A percentile compares a stretch with the other conserved stretches of the same genome.
These are phyloP conservation scores for Phytophthora lateralis DNA, from an alignment of 352 stramenopile genomes.

Conservation along the genomic window DNA sequence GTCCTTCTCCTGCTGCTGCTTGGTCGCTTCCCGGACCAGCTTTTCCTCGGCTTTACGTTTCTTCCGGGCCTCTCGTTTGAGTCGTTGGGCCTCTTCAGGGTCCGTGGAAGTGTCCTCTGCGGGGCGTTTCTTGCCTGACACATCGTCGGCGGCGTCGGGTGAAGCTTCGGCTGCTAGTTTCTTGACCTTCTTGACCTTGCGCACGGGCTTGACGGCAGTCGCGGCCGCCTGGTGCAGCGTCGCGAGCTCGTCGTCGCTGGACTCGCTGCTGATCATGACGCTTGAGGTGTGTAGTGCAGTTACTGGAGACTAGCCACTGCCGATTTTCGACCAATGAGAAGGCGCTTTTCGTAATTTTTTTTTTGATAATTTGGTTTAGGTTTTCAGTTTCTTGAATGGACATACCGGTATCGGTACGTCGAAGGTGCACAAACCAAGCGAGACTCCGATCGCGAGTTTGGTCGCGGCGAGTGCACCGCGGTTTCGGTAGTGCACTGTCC, in stretches of 20 bases:
- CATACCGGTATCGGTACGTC: no score
- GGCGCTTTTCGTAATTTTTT: no score
- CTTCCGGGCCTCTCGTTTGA: conserved; percentile 75
- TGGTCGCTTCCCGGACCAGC: conserved; percentile 36
- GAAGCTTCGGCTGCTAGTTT: conserved; percentile 7
- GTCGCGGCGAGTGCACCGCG: no score
- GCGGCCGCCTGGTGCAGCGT: conserved; percentile 58
- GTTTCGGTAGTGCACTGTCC: no score
- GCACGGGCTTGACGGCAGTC: conserved; percentile 30
- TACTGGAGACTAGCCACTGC: conserved; percentile 18
- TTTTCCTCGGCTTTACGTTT: conserved; percentile 72
- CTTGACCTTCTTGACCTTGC: conserved; percentile 40
- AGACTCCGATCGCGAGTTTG: no score
- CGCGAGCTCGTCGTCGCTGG: conserved; percentile 87
- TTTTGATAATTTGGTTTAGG: no score
- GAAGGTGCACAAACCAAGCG: no score
- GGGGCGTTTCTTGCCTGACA: conserved; percentile 22
- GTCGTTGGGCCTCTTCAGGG: conserved; percentile 29
- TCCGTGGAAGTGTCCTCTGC: conserved; percentile 5
- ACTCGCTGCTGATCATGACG: conserved; percentile 89
- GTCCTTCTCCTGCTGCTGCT: conserved; percentile 44
- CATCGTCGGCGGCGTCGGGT: neutral
- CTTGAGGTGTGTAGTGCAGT: conserved; percentile 4
- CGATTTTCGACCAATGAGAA: conserved; percentile 20
- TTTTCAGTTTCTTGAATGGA: no score